Evolutionary conservation across 768 basidiomycete species (phyloP).

Genomic region (Rhodotorula babjevae): DNA sequence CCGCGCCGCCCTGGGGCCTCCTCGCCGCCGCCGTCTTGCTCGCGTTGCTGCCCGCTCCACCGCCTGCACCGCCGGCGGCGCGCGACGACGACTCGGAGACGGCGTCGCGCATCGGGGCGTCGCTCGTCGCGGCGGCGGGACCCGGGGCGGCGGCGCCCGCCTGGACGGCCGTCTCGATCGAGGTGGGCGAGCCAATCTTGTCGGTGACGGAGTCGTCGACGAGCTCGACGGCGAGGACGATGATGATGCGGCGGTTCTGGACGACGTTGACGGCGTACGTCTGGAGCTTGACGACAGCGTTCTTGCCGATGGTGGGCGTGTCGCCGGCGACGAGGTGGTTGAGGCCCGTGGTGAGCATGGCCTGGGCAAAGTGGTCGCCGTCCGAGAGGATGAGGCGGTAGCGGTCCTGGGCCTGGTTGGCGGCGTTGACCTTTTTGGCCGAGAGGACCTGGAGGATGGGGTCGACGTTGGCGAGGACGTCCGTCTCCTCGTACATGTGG

Average conservation of each 20-base stretch:
- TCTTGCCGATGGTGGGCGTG: slow-evolving; percentile 59
- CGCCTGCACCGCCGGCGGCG: slow-evolving; percentile 43
- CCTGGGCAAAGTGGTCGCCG: slow-evolving; percentile 76
- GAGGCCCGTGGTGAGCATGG: slow-evolving; percentile 90
- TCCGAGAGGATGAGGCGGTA: slow-evolving; percentile 76
- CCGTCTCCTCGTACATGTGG: slow-evolving; percentile 17
- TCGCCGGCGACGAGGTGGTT: slow-evolving; percentile 61
- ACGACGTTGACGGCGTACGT: slow-evolving; percentile 77
- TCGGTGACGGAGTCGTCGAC: slow-evolving; percentile 53
- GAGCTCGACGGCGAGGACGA: slow-evolving; percentile 65
- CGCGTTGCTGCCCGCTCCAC: slow-evolving; percentile 41
- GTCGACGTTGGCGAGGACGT: slow-evolving; percentile 14
- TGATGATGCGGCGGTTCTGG: slow-evolving; percentile 76
- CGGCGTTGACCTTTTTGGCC: slow-evolving; percentile 65
- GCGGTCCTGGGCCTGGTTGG: slow-evolving; percentile 47
- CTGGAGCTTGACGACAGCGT: slow-evolving; percentile 65
- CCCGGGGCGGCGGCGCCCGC: slow-evolving; percentile 48
- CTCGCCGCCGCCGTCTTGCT: slow-evolving; percentile 32
- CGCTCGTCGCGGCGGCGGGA: slow-evolving; percentile 37
- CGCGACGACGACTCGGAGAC: slow-evolving; percentile 13
- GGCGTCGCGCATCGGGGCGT: slow-evolving; percentile 10
- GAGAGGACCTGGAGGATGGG: slow-evolving; percentile 73
- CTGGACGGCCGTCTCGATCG: slow-evolving; percentile 35
- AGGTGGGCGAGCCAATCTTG: slow-evolving; percentile 68
- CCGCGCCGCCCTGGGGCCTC: slow-evolving; percentile 2